Evolutionary conservation across 257 asterid genomes (phyloP), one percentile per base, ranked within the genome.

Genomic region (Osmanthus fragrans): DNA sequence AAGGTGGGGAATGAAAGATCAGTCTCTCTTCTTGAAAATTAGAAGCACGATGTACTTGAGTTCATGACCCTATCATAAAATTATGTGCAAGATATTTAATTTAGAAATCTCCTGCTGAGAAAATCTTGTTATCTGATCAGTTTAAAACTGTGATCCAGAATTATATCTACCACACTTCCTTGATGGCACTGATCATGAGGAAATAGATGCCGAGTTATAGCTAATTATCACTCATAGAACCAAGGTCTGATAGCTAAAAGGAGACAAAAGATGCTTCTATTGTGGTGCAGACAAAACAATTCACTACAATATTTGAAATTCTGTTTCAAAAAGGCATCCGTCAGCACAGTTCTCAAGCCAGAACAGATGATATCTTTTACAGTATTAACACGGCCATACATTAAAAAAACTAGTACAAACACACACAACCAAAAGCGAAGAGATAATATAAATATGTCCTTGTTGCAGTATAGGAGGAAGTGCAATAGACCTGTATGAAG

Each of bases 401-500:
- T 47, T 47, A 58, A 23, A 54, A 54, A 76, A 37, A 39, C 70
- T 60, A 40, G 47, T 45, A 77, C 45, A 21, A 13, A 36, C 54
- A 67, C 42, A 70, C 6, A 71, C 6, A 71, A 56, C 66, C 47
- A 71, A 30, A 66, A 51, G 74, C 40, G 47, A 82, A 40, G 76
- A 51, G 60, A 85, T 12, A 73, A 12, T 36, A 85, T 23, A 77
- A 70, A 54, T 64, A 71, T 74, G 77, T 56, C n/a, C 56, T 34
- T 34, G 72, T 56, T 77, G 76, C 64, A 66, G 72, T 56, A 68
- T 69, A 29, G 47, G 21, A 56, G 34, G 19, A 63, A 63, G 16
- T 25, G 80, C 74, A 79, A 73, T 82, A 75, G 73, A 94, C 98
- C 99, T 96, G 98, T 80, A 92, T 78, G 80, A 96, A 65, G 89